These are phyloP conservation scores for Claviceps humidiphila DNA, from an alignment of 2,329 filamentous ascomycete genomes.

Conservation along the genomic window DNA sequence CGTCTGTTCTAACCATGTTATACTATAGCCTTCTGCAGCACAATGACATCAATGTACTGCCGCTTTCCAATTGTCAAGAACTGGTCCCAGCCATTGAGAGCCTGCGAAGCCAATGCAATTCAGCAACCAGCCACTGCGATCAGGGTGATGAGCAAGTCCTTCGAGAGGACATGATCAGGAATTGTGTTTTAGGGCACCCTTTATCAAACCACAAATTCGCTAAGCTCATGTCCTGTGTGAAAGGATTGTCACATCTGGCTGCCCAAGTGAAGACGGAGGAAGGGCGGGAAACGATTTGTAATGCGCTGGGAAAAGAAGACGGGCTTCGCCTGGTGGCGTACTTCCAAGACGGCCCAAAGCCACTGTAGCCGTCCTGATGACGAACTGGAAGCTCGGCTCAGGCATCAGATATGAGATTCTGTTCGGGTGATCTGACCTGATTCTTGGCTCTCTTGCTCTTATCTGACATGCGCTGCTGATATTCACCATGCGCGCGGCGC, in stretches of 20 bases:
- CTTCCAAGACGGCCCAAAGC: conserved; percentile 12
- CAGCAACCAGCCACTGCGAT: not conserved
- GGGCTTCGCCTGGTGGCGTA: conserved; percentile 17
- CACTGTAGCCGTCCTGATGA: not conserved
- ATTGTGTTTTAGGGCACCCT: conserved; percentile 16
- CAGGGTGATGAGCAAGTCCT: not conserved
- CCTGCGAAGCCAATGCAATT: conserved; percentile 19
- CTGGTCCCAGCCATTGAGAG: conserved; percentile 25
- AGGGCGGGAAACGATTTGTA: conserved; percentile 11
- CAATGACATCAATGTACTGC: conserved; percentile 27
- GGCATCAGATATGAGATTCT: not conserved
- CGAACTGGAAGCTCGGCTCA: not conserved
- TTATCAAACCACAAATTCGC: conserved; percentile 14
- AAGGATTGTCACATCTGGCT: conserved; percentile 15
- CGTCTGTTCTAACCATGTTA: not conserved
- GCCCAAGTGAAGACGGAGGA: conserved; percentile 8
- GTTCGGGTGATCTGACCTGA: not conserved
- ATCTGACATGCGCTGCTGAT: not conserved
- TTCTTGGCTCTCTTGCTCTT: not conserved
- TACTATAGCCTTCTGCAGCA: conserved; percentile 19
- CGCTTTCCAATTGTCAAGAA: conserved; percentile 22
- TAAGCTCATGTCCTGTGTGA: conserved; percentile 17
- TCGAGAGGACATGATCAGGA: conserved; percentile 1
- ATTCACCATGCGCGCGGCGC: not conserved
- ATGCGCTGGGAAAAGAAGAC: conserved; percentile 18